Percentiles rank a stretch among this genome's conserved stretches.
phyloP scores from a whole-genome alignment of 306 rosid genomes.

The Sicyos edulis region DNA sequence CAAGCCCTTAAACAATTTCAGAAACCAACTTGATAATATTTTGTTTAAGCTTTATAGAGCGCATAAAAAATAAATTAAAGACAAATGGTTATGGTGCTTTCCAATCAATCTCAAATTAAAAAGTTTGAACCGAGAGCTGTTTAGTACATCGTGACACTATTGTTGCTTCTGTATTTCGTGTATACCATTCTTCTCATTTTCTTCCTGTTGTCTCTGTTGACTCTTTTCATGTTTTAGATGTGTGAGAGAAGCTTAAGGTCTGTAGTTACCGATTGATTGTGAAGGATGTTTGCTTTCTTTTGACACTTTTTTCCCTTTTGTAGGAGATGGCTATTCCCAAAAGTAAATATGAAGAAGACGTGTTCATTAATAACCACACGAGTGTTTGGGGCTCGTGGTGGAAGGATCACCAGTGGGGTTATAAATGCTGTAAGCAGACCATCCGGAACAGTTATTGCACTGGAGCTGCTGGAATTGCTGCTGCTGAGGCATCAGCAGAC shows the following conservation, averaged over 20 bases:
- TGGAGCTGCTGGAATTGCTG: constrained; percentile 51
- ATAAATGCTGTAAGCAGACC: constrained; percentile 50
- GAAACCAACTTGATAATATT: no score
- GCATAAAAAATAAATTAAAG: no score
- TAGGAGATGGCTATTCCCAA: background rate
- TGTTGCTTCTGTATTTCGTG: no score
- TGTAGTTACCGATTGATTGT: background rate
- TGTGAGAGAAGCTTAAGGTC: background rate
- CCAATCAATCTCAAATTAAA: no score
- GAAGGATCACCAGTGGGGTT: constrained; percentile 71
- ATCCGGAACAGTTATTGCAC: constrained; percentile 50
- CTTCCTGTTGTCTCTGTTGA: background rate
- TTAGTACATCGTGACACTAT: no score
- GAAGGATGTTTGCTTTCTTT: no score
- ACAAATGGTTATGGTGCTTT: no score
- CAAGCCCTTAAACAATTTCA: no score
- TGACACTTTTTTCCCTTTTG: no score
- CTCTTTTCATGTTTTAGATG: background rate
- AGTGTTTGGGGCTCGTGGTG: constrained; percentile 64
- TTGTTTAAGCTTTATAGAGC: no score
- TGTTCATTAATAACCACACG: constrained; percentile 46
- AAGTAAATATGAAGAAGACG: constrained; percentile 50
- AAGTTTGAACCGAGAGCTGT: no score
- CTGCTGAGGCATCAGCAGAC: constrained; percentile 39
- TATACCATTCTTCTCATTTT: no score